phyloP scores from a whole-genome alignment of 805 yeast genomes.

The Metschnikowia arizonensis region DNA sequence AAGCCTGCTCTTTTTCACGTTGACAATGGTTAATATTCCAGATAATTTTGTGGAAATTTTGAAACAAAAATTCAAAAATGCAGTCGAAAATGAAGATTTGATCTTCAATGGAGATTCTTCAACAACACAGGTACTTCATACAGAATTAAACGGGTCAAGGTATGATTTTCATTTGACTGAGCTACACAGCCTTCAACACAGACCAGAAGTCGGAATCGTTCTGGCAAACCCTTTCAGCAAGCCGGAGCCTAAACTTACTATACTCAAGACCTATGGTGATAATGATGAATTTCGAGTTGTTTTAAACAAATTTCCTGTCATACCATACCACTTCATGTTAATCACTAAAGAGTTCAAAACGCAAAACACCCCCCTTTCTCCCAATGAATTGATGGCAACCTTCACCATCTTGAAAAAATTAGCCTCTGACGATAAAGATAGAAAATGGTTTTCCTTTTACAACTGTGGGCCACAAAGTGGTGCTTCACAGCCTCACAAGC shows the following conservation, averaged over 20 bases:
- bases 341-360: conserved; percentile 71
- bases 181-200: conserved; percentile 31
- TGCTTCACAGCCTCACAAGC: conserved; percentile 93
- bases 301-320: conserved; percentile 83
- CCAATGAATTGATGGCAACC: conserved; percentile 62
- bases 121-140: conserved; percentile 14
- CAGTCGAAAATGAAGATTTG: conserved; percentile 44
- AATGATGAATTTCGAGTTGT: conserved; percentile 56
- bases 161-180: conserved; percentile 29
- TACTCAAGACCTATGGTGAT: conserved; percentile 49
- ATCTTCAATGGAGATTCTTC: conserved; percentile 49
- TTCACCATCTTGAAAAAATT: conserved; percentile 51
- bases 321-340: conserved; percentile 71
- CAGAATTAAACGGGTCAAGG: conserved; percentile 11
- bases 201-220: conserved; percentile 39
- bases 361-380: conserved; percentile 68
- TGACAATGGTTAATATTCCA: conserved; percentile 25
- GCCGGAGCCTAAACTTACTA: conserved; percentile 72
- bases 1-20: not conserved
- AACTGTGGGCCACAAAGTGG: conserved; percentile 88
- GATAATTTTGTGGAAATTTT: conserved; percentile 35
- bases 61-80: conserved; percentile 43
- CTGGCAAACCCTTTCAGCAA: conserved; percentile 69
- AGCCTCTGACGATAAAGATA: conserved; percentile 32
- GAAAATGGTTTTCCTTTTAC: conserved; percentile 73